Evolutionary conservation across 768 basidiomycete genomes (phyloP), one percentile per base, ranked within the genome.

Genomic region (Suillus placidus): DNA sequence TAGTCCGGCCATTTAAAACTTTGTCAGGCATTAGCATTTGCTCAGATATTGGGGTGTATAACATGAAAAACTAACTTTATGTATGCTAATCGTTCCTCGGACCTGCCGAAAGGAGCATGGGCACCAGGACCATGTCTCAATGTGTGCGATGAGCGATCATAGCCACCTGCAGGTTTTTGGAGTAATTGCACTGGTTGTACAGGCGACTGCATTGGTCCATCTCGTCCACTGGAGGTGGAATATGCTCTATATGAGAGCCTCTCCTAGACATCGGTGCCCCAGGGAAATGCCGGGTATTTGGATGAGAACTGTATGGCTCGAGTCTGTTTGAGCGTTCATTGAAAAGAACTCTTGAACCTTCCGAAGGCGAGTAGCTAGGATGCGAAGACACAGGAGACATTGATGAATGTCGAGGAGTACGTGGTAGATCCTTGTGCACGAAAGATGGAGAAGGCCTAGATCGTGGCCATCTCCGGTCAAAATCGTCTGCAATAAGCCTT

Each of bases 401-500:
- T 58, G 66, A 81, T 80, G 66, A 69, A 67, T 68, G 65, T 16
- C 76, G 73, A 40, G 74, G 73, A 58, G 74, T 65, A 47, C 74
- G 70, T 74, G 76, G 62, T 77, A 73, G 62, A 54, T 87, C 87
- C 62, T 79, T 81, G 20, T 77, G 77, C 12, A 80, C 76, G 13
- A 78, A 64, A 23, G 82, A 72, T 55, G 85, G 83, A 26, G 85
- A 84, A 43, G 80, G 76, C 65, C 83, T 82, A 40, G 88, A 87
- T 61, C 89, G 87, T n/a, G 95, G 95, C 95, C 95, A 97, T 71
- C 94, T 95, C 60, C 97, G 88, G 79, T 97, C 97, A 73, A 93
- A 97, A 76, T 98, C 96, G 70, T 98, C 95, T 8, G 85, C 88
- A 77, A 97, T n/a, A n/a, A n/a, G n/a, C n/a, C n/a, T n/a, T n/a